Evolutionary conservation across 495 filamentous ascomycete genomes (phyloP).

Genomic region (Astrothelium subdiscretum): DNA sequence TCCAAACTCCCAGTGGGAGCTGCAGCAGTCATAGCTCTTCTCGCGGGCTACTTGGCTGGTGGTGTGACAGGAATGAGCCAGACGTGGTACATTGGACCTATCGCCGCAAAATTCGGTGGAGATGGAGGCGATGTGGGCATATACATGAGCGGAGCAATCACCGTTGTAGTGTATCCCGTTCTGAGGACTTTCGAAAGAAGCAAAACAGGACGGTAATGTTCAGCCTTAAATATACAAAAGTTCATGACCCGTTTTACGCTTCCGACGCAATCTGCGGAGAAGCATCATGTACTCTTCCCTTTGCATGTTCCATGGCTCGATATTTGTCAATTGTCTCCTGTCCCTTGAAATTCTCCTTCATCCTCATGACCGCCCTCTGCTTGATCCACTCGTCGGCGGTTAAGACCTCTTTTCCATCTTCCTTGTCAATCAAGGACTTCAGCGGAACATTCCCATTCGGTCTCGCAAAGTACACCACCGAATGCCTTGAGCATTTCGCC

Average conservation of each 20-base stretch:
- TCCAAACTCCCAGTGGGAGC: conserved; percentile 35
- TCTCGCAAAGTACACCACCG: conserved; percentile 9
- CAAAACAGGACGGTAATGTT: background rate
- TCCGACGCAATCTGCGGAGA: background rate
- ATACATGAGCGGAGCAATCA: conserved; percentile 4
- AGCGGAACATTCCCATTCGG: conserved; percentile 7
- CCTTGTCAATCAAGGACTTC: background rate
- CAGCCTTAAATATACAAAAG: background rate
- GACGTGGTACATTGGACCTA: conserved; percentile 16
- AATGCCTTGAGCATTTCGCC: conserved; percentile 5
- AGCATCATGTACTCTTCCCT: background rate
- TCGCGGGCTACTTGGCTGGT: background rate
- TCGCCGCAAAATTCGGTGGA: conserved; percentile 14
- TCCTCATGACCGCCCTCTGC: conserved; percentile 5
- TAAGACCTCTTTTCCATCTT: conserved; percentile 5
- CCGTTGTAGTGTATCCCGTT: background rate
- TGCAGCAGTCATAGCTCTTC: conserved; percentile 31
- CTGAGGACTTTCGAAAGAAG: conserved; percentile 1
- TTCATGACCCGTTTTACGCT: background rate
- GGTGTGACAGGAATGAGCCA: conserved; percentile 5
- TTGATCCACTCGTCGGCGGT: conserved; percentile 14
- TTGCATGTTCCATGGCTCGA: background rate
- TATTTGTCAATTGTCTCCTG: background rate
- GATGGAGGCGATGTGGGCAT: conserved; percentile 17
- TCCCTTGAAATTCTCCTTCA: conserved; percentile 7